Conservation (phyloP, 768 basidiomycete genomes). For the Tephrocybe sp. region DNA sequence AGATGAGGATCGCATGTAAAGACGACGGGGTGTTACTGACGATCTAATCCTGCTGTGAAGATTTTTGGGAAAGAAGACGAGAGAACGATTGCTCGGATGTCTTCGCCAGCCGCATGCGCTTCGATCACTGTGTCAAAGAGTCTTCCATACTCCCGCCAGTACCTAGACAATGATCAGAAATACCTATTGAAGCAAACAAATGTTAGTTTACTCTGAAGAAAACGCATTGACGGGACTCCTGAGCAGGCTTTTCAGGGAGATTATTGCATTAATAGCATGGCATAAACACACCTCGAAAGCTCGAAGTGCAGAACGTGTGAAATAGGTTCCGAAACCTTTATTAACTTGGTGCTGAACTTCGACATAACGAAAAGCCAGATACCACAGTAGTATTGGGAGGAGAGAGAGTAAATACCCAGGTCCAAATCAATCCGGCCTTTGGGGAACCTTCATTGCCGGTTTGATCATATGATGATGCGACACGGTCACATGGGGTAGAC, state of each 20-base stretch:
- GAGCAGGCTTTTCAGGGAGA: background rate
- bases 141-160: slow-evolving; percentile 68
- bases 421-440: too few species aligned
- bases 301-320: slow-evolving; percentile 45
- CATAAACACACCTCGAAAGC: slow-evolving; percentile 36
- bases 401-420: too few species aligned
- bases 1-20: background rate
- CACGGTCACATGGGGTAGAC: too few species aligned
- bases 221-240: slow-evolving; percentile 73
- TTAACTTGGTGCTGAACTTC: slow-evolving; percentile 29
- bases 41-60: slow-evolving; percentile 83
- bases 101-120: slow-evolving; percentile 32
- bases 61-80: slow-evolving; percentile 67
- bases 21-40: slow-evolving; percentile 36
- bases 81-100: slow-evolving; percentile 71
- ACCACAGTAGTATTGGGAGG: background rate
- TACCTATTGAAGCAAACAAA: background rate
- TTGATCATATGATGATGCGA: too few species aligned
- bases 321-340: slow-evolving; percentile 44
- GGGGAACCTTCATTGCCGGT: too few species aligned
- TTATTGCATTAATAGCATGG: background rate
- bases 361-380: slow-evolving; percentile 7
- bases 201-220: slow-evolving; percentile 35
- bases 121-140: slow-evolving; percentile 54
- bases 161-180: slow-evolving; percentile 35